Evolutionary conservation across 768 basidiomycete species (phyloP).

Genomic region (Lyophyllum decastes): DNA sequence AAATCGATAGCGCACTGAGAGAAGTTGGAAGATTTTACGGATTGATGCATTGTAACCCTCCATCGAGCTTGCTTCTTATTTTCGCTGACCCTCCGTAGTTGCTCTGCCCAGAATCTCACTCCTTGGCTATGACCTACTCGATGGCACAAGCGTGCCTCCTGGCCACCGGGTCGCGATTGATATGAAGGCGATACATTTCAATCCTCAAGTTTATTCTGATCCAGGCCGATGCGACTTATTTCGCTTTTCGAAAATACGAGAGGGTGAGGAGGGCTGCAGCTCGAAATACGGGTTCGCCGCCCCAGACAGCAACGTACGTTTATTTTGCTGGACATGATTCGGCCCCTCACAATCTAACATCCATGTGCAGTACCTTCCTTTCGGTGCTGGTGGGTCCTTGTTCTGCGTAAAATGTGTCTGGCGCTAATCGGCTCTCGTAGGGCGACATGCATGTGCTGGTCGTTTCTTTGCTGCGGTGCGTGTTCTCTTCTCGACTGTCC

Average conservation of each 20-base stretch:
- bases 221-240: constrained; percentile 36
- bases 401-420: not conserved
- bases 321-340: constrained; percentile 9
- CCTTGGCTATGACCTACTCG: constrained; percentile 27
- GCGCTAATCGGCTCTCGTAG: constrained; percentile 13
- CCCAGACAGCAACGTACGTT: constrained; percentile 33
- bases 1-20: constrained; percentile 36
- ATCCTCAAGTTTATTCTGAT: constrained; percentile 35
- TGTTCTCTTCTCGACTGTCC: not conserved
- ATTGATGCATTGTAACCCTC: constrained; percentile 30
- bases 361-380: constrained; percentile 34
- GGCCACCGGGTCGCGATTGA: constrained; percentile 34
- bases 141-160: constrained; percentile 33
- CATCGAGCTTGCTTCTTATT: not conserved
- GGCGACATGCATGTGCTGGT: constrained; percentile 38
- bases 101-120: constrained; percentile 31
- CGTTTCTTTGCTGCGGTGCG: constrained; percentile 37
- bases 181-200: constrained; percentile 34
- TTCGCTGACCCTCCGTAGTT: constrained; percentile 19
- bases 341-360: not conserved
- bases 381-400: constrained; percentile 32
- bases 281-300: constrained; percentile 36
- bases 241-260: constrained; percentile 36
- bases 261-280: constrained; percentile 22
- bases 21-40: constrained; percentile 37